These are phyloP conservation scores for Mycena metata DNA, from an alignment of 768 basidiomycete genomes.

Conservation along the genomic window DNA sequence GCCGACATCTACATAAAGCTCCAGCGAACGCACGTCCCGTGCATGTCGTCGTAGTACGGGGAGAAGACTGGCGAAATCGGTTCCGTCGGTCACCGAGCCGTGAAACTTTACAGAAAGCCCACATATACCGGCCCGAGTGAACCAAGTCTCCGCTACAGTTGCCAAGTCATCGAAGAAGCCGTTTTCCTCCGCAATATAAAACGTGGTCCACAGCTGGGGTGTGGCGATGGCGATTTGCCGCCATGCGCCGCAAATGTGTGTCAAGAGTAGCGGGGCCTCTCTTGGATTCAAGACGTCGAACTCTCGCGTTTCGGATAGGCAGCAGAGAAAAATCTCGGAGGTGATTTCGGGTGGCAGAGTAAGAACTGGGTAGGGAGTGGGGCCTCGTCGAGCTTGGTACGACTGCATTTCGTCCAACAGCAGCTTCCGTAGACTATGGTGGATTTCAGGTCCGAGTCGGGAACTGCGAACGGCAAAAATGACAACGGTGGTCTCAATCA, in stretches of 20 bases:
- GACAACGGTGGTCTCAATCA: no score
- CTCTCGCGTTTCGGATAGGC: background rate
- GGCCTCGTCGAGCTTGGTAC: background rate
- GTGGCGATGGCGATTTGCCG: conserved; percentile 16
- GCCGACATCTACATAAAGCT: background rate
- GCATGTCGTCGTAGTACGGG: background rate
- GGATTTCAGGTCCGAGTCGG: no score
- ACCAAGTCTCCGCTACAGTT: background rate
- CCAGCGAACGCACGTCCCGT: background rate
- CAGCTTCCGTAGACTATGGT: no score
- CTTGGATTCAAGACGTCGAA: background rate
- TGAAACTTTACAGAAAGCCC: background rate
- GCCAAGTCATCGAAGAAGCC: no score
- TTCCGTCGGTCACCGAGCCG: background rate
- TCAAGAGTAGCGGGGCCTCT: conserved; percentile 13
- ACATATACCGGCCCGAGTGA: background rate
- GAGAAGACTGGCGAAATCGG: background rate
- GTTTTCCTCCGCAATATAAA: background rate
- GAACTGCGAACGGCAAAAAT: no score
- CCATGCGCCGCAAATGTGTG: conserved; percentile 18
- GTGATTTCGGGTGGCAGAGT: conserved; percentile 28
- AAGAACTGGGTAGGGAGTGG: conserved; percentile 15
- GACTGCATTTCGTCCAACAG: background rate
- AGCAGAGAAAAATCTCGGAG: conserved; percentile 22
- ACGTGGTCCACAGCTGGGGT: conserved; percentile 16